Percentiles rank a stretch among this genome's conserved stretches.
phyloP scores from a whole-genome alignment of 2,329 filamentous ascomycete species.

The Fusarium sp. region DNA sequence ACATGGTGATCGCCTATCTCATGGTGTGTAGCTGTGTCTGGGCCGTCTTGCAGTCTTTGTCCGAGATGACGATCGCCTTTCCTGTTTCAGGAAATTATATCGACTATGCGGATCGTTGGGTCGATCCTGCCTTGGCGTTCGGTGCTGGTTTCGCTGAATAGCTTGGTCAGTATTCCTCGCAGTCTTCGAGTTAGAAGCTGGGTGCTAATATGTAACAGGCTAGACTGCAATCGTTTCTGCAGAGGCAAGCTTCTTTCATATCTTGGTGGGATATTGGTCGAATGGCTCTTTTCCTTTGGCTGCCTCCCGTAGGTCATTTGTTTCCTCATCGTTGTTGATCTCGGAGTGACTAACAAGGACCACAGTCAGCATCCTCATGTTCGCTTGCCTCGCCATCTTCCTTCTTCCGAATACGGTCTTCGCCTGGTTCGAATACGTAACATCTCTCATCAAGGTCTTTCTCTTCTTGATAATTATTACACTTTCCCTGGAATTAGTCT shows the following conservation, averaged over 20 bases:
- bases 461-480: conserved; percentile 35
- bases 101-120: conserved; percentile 38
- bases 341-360: background rate
- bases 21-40: conserved; percentile 21
- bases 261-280: conserved; percentile 27
- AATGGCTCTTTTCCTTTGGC: conserved; percentile 27
- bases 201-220: conserved; percentile 13
- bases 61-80: conserved; percentile 39
- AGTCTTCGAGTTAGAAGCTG: background rate
- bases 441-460: conserved; percentile 33
- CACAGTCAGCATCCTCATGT: conserved; percentile 23
- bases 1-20: no score
- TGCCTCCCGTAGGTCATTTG: conserved; percentile 7
- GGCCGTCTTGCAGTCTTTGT: conserved; percentile 34
- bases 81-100: conserved; percentile 37
- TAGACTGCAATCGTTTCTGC: conserved; percentile 38
- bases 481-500: conserved; percentile 24
- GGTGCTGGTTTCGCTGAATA: conserved; percentile 41
- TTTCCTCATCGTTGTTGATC: no score
- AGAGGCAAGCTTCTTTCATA: conserved; percentile 34
- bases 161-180: conserved; percentile 24
- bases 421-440: conserved; percentile 35
- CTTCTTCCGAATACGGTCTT: conserved; percentile 32
- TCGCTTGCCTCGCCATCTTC: conserved; percentile 33
- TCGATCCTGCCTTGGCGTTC: conserved; percentile 36